Conservation (phyloP, 345 rosid genomes). For the Tarenaya hassleriana region DNA sequence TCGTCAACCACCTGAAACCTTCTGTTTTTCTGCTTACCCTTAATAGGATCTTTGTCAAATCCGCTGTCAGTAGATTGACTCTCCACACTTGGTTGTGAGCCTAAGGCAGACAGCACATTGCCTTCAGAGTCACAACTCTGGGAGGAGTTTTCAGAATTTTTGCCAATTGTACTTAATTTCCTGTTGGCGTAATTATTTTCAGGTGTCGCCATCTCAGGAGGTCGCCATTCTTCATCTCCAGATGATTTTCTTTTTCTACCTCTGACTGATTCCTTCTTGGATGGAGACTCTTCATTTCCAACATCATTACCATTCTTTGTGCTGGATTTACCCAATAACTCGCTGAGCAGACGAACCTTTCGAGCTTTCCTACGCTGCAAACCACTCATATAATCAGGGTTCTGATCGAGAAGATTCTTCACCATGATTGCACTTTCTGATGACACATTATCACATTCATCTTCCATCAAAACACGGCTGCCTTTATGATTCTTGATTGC, state of each 20-base stretch:
- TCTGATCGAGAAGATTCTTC: constrained; percentile 25
- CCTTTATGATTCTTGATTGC: constrained; percentile 26
- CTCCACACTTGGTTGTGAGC: constrained; percentile 27
- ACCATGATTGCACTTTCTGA: constrained; percentile 46
- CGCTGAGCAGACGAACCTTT: constrained; percentile 70
- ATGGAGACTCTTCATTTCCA: constrained; percentile 32
- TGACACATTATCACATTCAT: constrained; percentile 36
- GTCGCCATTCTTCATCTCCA: constrained; percentile 36
- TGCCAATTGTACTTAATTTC: constrained; percentile 7
- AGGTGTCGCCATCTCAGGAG: constrained; percentile 28
- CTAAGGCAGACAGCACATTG: constrained; percentile 24
- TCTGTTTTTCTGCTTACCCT: constrained; percentile 48
- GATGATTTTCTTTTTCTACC: constrained; percentile 51
- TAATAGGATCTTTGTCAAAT: constrained; percentile 31
- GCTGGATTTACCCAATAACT: constrained; percentile 46
- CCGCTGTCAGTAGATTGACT: constrained; percentile 32
- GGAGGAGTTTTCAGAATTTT: constrained; percentile 20
- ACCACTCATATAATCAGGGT: constrained; percentile 41
- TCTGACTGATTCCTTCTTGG: constrained; percentile 29
- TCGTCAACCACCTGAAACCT: constrained; percentile 34
- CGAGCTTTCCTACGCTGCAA: constrained; percentile 52
- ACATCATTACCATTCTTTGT: constrained; percentile 22
- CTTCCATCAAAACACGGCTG: constrained; percentile 31
- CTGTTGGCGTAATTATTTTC: constrained; percentile 27
- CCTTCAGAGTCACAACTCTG: constrained; percentile 36